A percentile compares a stretch with the other conserved stretches of the same genome.
These are phyloP conservation scores for Hemileccinum impolitum DNA, from an alignment of 768 basidiomycete species.

Conservation along the genomic window DNA sequence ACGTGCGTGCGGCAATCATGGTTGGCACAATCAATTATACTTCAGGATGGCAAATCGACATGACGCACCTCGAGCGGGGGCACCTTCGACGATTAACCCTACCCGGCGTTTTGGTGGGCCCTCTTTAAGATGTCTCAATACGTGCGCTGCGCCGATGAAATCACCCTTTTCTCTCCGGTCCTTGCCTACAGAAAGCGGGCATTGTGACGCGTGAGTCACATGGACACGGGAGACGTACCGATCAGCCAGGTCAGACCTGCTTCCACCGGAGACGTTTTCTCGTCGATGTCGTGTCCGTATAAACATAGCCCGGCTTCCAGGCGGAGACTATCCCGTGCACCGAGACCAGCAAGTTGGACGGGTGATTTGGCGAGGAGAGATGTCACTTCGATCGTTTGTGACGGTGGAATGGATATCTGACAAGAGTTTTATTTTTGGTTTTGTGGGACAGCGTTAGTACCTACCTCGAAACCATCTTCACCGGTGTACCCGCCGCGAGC, in stretches of 20 bases:
- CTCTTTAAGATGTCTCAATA: slow-evolving; percentile 74
- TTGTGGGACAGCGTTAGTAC: slow-evolving; percentile 2
- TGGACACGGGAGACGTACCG: slow-evolving; percentile 44
- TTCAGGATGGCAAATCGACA: no score
- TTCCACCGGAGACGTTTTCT: slow-evolving; percentile 82
- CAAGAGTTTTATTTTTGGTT: no score
- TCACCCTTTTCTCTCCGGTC: slow-evolving; percentile 64
- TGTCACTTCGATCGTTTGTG: slow-evolving; percentile 69
- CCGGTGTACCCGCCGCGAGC: slow-evolving; percentile 97
- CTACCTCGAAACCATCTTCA: slow-evolving; percentile 96
- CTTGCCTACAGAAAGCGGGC: slow-evolving; percentile 55
- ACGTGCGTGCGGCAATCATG: no score
- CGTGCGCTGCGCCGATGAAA: slow-evolving; percentile 78
- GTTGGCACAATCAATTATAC: no score
- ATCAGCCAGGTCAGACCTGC: slow-evolving; percentile 93
- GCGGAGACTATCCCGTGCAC: slow-evolving; percentile 89
- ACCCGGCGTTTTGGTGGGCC: slow-evolving; percentile 77
- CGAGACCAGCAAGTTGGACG: slow-evolving; percentile 85
- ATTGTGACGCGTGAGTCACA: background rate
- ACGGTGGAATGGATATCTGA: slow-evolving; percentile 86
- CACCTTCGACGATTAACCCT: slow-evolving; percentile 77
- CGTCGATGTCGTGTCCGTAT: slow-evolving; percentile 92
- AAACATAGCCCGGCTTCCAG: slow-evolving; percentile 97
- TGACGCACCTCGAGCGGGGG: slow-evolving; percentile 71
- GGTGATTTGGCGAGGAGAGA: slow-evolving; percentile 53